phyloP scores from a whole-genome alignment of 768 basidiomycete species.

The Suillus cothurnatus region DNA sequence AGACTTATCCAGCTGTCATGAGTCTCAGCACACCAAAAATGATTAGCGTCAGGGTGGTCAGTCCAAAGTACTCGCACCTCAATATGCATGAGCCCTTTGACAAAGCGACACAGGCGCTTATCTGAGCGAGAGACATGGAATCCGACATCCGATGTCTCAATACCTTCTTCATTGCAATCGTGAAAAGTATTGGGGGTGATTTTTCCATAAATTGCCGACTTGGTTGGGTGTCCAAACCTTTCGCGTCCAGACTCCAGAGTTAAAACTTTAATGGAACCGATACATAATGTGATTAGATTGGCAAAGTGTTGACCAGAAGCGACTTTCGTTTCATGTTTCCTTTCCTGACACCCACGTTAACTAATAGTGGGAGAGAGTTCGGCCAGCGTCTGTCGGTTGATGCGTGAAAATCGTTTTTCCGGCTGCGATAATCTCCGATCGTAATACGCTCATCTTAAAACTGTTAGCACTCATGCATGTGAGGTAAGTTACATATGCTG shows the following conservation, averaged over 20 bases:
- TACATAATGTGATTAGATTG: no score
- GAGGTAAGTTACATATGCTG: not conserved
- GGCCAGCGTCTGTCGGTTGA: no score
- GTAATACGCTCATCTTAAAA: no score
- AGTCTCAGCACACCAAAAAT: slow-evolving; percentile 15
- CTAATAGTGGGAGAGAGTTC: no score
- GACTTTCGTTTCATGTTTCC: no score
- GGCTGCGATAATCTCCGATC: no score
- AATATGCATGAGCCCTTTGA: slow-evolving; percentile 1
- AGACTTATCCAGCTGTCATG: slow-evolving; percentile 18
- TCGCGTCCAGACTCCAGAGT: no score
- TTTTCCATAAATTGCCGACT: slow-evolving; percentile 4
- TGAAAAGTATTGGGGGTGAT: not conserved
- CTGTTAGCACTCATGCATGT: not conserved
- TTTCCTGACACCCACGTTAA: no score
- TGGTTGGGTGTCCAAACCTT: not conserved
- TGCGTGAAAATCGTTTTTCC: no score
- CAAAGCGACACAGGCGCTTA: slow-evolving; percentile 16
- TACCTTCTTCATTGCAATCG: slow-evolving; percentile 18
- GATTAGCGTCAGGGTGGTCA: slow-evolving; percentile 3
- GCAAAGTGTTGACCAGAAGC: no score
- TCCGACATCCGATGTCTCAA: slow-evolving; percentile 17
- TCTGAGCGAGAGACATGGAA: slow-evolving; percentile 15
- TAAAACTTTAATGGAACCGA: no score
- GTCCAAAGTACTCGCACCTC: slow-evolving; percentile 4